Percentiles rank a stretch among this genome's conserved stretches.
Conservation (phyloP, 192 early-diverging fungal species). For the Podila epicladia region DNA sequence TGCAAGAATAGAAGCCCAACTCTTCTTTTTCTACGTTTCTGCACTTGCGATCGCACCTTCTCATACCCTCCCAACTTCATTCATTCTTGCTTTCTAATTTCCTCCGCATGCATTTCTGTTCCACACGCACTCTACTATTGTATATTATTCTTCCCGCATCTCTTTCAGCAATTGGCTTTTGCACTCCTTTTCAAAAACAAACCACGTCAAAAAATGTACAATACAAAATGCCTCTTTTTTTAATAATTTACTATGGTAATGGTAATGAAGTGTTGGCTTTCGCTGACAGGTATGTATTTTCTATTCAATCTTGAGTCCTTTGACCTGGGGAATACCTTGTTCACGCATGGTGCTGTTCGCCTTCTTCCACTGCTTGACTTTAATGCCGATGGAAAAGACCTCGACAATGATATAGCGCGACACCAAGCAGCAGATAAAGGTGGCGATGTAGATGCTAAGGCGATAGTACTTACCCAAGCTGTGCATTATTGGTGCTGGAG, state of each 20-base stretch:
- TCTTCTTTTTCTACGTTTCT: neutral
- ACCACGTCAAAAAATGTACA: neutral
- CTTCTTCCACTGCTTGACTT: constrained; percentile 35
- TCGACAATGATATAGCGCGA: constrained; percentile 45
- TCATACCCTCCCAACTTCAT: neutral
- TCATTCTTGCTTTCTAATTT: neutral
- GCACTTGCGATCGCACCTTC: neutral
- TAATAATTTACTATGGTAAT: neutral
- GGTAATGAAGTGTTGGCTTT: neutral
- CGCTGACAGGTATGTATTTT: neutral
- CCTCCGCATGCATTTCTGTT: neutral
- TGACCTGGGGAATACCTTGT: constrained; percentile 37
- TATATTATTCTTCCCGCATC: neutral
- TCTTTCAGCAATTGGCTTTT: neutral
- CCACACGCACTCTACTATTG: neutral
- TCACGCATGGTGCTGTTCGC: constrained; percentile 25
- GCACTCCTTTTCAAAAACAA: neutral
- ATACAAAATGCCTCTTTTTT: neutral
- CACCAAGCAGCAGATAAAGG: constrained; percentile 23
- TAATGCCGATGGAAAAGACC: constrained; percentile 33
- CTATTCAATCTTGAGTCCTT: neutral
- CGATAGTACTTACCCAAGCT: constrained; percentile 46
- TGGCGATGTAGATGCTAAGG: constrained; percentile 16
- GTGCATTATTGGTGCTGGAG: constrained; percentile 21
- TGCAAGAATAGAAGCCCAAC: constrained; percentile 30